A percentile compares a stretch with the other conserved stretches of the same genome.
These are phyloP conservation scores for Marsdenia floribunda DNA, from an alignment of 257 asterid genomes.

Conservation along the genomic window DNA sequence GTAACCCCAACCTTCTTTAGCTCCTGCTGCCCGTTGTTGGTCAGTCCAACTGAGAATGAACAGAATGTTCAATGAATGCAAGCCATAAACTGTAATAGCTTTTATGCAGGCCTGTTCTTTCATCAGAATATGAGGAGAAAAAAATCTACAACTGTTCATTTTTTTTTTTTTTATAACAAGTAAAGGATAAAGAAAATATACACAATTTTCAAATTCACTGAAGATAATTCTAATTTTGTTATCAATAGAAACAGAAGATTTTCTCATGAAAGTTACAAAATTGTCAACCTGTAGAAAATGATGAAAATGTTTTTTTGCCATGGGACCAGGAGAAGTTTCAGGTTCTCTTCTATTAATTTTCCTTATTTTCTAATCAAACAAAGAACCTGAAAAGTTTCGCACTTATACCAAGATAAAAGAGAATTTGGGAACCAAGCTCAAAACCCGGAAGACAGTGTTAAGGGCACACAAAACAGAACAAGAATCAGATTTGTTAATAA, in stretches of 20 bases:
- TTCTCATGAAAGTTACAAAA: neutral
- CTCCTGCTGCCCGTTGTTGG: slow-evolving; percentile 89
- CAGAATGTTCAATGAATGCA: slow-evolving; percentile 2
- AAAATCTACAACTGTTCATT: neutral
- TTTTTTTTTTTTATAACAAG: neutral
- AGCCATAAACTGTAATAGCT: neutral
- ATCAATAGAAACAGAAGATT: neutral
- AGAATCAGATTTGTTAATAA: neutral
- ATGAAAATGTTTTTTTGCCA: neutral
- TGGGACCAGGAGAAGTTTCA: neutral
- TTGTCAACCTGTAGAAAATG: neutral
- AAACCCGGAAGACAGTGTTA: neutral
- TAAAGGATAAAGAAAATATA: neutral
- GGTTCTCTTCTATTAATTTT: neutral
- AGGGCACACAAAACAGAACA: neutral
- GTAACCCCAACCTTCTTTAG: slow-evolving; percentile 92
- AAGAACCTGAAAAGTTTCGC: neutral
- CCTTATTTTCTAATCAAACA: neutral
- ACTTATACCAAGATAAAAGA: neutral
- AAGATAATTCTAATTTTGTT: neutral
- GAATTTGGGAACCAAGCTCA: neutral
- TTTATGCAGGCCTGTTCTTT: neutral
- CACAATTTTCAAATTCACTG: neutral
- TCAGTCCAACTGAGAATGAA: slow-evolving; percentile 75
- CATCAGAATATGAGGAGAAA: neutral